These are phyloP conservation scores for Amorphotheca resinae DNA, from an alignment of 495 filamentous ascomycete genomes.

Conservation along the genomic window DNA sequence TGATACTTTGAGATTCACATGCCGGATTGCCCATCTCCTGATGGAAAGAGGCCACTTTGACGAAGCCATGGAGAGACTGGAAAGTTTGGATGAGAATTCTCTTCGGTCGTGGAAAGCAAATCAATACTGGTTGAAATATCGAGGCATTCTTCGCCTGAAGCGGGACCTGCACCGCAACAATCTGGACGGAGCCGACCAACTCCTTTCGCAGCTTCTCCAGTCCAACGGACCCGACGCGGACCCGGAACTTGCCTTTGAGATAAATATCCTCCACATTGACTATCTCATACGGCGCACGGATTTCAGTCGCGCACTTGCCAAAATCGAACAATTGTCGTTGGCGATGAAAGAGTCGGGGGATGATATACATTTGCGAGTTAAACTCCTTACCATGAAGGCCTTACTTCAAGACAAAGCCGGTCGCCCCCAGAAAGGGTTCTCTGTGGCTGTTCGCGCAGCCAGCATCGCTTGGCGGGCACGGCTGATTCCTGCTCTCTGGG, in stretches of 20 bases:
- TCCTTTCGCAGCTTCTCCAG: constrained; percentile 48
- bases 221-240: constrained; percentile 35
- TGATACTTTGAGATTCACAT: constrained; percentile 54
- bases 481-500: constrained; percentile 64
- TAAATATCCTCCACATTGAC: constrained; percentile 61
- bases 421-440: constrained; percentile 71
- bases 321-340: constrained; percentile 54
- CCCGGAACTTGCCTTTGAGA: constrained; percentile 56
- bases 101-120: constrained; percentile 65
- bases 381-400: constrained; percentile 65
- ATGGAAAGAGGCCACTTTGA: constrained; percentile 53
- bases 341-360: constrained; percentile 53
- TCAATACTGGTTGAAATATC: constrained; percentile 68
- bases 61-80: constrained; percentile 52
- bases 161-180: constrained; percentile 60
- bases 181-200: constrained; percentile 50
- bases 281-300: constrained; percentile 51
- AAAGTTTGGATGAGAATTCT: constrained; percentile 50
- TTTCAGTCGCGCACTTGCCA: constrained; percentile 47
- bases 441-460: constrained; percentile 67
- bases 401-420: constrained; percentile 57
- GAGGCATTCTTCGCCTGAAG: constrained; percentile 58
- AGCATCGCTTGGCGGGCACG: constrained; percentile 60
- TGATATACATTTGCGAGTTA: constrained; percentile 64
- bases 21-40: constrained; percentile 33